These are phyloP conservation scores for Rhizoclosmatium sp. DNA, from an alignment of 192 early-diverging fungal species.

Conservation along the genomic window DNA sequence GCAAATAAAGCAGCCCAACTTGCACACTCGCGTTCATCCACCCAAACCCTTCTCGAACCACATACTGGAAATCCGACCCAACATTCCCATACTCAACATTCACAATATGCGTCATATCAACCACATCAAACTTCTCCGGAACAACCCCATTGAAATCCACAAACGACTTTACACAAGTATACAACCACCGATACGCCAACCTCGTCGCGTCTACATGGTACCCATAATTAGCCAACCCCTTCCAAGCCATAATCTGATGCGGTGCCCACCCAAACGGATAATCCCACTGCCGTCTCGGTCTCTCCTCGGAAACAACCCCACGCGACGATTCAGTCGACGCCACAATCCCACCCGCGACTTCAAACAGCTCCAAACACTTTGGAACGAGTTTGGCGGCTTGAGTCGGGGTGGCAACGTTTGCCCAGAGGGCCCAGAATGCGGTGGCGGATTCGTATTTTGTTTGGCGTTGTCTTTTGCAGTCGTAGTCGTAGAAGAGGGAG, in stretches of 20 bases:
- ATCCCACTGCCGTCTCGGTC: slow-evolving; percentile 97
- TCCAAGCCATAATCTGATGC: slow-evolving; percentile 98
- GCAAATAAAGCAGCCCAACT: slow-evolving; percentile 79
- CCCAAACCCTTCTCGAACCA: slow-evolving; percentile 95
- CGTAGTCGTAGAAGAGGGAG: slow-evolving; percentile 90
- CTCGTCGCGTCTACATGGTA: slow-evolving; percentile 74
- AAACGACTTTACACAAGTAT: slow-evolving; percentile 93
- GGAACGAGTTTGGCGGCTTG: slow-evolving; percentile 83
- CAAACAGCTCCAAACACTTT: slow-evolving; percentile 77
- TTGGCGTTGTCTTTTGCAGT: slow-evolving; percentile 72
- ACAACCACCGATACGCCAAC: slow-evolving; percentile 95
- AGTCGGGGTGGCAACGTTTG: slow-evolving; percentile 73
- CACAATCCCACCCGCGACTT: slow-evolving; percentile 90
- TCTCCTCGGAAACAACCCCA: slow-evolving; percentile 77
- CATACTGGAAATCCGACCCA: slow-evolving; percentile 90
- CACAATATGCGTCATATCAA: slow-evolving; percentile 86
- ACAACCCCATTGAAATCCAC: slow-evolving; percentile 95
- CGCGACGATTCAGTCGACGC: slow-evolving; percentile 91
- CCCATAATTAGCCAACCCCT: slow-evolving; percentile 86
- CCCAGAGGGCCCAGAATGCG: slow-evolving; percentile 92
- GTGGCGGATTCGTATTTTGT: slow-evolving; percentile 90
- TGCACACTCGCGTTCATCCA: slow-evolving; percentile 94
- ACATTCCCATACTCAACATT: slow-evolving; percentile 79
- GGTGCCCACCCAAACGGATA: slow-evolving; percentile 90
- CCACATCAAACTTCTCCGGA: slow-evolving; percentile 97